Conservation (phyloP, 176 grass and related monocot species). For the Oryza brachyantha region DNA sequence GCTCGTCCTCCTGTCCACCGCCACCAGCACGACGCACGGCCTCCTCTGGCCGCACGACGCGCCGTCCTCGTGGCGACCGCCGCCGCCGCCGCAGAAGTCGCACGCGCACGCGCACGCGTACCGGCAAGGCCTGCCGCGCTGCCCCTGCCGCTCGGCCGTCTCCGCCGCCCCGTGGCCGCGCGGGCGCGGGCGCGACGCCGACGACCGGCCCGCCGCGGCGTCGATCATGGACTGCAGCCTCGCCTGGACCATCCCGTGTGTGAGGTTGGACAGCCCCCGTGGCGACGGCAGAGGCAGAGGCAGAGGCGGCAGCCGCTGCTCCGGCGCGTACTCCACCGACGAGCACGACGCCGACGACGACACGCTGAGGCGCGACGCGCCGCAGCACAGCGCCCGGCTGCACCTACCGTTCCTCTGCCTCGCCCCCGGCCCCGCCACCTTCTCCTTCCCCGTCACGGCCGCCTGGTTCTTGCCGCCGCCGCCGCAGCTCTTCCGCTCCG, state of each 20-base stretch:
- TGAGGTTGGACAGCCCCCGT: slow-evolving; percentile 47
- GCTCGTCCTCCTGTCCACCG: slow-evolving; percentile 63
- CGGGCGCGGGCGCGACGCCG: background rate
- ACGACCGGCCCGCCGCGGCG: background rate
- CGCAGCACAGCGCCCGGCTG: slow-evolving; percentile 56
- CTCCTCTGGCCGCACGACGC: background rate
- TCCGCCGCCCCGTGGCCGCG: background rate
- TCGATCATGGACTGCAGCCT: slow-evolving; percentile 59
- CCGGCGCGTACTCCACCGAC: slow-evolving; percentile 27
- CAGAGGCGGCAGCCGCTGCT: background rate
- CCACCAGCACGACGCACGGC: slow-evolving; percentile 64
- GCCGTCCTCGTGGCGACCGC: slow-evolving; percentile 4
- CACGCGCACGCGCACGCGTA: slow-evolving; percentile 14
- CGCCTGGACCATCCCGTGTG: slow-evolving; percentile 73
- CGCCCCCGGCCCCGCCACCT: background rate
- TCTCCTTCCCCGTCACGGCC: background rate
- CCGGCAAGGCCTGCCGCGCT: background rate
- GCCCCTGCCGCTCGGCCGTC: background rate
- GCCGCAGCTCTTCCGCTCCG: background rate
- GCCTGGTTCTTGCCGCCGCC: slow-evolving; percentile 8
- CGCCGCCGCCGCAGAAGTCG: background rate
- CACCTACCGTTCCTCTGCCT: slow-evolving; percentile 43
- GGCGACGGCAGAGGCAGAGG: background rate
- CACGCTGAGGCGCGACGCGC: slow-evolving; percentile 51
- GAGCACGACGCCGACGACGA: slow-evolving; percentile 55